Evolutionary conservation across 257 asterid genomes (phyloP).

Genomic region (Lycium ferocissimum): DNA sequence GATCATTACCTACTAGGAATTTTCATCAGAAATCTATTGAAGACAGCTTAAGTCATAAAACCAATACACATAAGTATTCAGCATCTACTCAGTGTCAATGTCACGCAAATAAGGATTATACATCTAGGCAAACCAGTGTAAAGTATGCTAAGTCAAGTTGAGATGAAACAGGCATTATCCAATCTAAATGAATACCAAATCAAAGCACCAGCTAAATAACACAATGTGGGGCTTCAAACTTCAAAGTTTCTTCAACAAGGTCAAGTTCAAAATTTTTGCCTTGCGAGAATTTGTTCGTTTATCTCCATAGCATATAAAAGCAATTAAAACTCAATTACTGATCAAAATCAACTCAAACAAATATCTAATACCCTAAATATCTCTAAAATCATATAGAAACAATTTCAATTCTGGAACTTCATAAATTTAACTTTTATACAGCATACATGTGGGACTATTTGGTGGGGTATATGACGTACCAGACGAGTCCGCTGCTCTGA

Average conservation of each 20-base stretch:
- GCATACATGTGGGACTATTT: background rate
- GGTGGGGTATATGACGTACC: slow-evolving; percentile 48
- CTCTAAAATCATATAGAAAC: background rate
- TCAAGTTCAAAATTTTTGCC: background rate
- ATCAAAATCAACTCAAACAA: slow-evolving; percentile 1
- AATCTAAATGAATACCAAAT: background rate
- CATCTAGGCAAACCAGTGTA: background rate
- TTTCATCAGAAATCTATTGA: slow-evolving; percentile 28
- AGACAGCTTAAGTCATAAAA: slow-evolving; percentile 17
- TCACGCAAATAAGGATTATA: background rate
- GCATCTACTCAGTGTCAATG: background rate
- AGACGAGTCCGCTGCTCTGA: slow-evolving; percentile 58
- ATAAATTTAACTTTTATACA: background rate
- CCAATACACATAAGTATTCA: background rate
- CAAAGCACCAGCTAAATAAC: slow-evolving; percentile 2
- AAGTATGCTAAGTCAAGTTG: background rate
- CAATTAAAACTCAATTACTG: slow-evolving; percentile 18
- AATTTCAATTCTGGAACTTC: background rate
- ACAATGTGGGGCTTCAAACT: slow-evolving; percentile 3
- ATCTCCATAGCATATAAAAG: slow-evolving; percentile 2
- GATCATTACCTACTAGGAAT: slow-evolving; percentile 34
- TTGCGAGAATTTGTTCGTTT: background rate
- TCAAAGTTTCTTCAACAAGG: background rate
- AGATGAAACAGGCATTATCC: slow-evolving; percentile 7
- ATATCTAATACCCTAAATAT: background rate